Conservation (phyloP, 257 asterid genomes). For the Nicotiana undulata region DNA sequence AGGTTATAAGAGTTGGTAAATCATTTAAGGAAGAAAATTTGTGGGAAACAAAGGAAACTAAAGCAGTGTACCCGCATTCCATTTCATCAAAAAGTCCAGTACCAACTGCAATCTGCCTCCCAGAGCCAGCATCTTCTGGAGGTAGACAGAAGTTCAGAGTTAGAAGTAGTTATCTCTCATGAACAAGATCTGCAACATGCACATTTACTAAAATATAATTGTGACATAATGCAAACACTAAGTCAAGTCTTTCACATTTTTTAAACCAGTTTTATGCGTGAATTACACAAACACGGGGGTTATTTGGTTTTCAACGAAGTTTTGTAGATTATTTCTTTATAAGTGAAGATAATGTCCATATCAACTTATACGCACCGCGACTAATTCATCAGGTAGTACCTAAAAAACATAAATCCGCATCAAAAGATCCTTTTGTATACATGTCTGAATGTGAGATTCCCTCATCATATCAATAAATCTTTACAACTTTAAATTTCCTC, state of each 20-base stretch:
- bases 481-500: neutral
- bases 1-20: neutral
- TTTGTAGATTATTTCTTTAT: neutral
- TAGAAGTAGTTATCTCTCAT: neutral
- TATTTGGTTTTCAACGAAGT: neutral
- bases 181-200: neutral
- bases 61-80: constrained; percentile 54
- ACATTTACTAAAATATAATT: neutral
- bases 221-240: neutral
- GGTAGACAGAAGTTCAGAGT: constrained; percentile 5
- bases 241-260: neutral
- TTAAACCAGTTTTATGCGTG: neutral
- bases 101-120: constrained; percentile 71
- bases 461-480: neutral
- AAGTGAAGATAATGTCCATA: neutral
- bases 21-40: neutral
- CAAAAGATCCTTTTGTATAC: neutral
- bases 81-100: constrained; percentile 61
- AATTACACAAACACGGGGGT: neutral
- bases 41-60: constrained; percentile 17
- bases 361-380: neutral
- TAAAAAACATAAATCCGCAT: neutral
- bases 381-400: neutral
- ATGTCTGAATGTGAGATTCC: neutral
- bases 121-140: constrained; percentile 40